Base-by-base conservation (phyloP, 2,329 filamentous ascomycete species). In the Anthostomella pinea region DNA sequence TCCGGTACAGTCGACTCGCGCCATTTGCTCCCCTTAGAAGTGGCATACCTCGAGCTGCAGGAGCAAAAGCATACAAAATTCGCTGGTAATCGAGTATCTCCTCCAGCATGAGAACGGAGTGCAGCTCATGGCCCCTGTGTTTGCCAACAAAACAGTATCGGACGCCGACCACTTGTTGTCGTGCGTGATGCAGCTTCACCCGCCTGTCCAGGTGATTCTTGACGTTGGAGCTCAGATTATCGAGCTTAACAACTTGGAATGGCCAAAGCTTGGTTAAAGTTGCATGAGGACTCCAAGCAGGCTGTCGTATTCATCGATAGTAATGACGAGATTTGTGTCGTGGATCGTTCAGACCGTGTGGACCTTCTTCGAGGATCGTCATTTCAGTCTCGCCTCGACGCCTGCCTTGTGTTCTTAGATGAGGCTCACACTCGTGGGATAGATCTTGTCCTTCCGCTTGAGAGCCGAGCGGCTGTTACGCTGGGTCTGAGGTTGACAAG, bases 1-100 rank as follows among this genome's bases (percentile, higher is more conserved):
- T 83, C 78, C 6, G 83, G 83, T 0, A 87, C 83, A 0, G 86
- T 84, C 27, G 83, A 87, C 51, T 79, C 75, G 11, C 65, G 71
- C 23, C 60, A 59, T 0, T 64, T 83, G 29, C 58, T 87, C 0
- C 83, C 83, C 0, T 54, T 79, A 8, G 77, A 68, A 0, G 77
- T 87, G 11, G 53, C 63, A 8, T 81, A 87, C 34, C 57, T 73
- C 0, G 81, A 87, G 39, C 66, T 87, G 0, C 59, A 66, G 0
- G 55, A 63, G 0, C 63, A 84, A 0, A 49, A 58, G 0, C 76
- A 83, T 24, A 85, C 80, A 0, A 84, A 79, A 35, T 79, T 81
- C 0, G 70, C n/a, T 80, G 30, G 81, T 85, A 0, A 54, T 84
- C 0, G 69, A 65, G 0, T 79, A 79, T 40, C 58, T 85, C 0